These are phyloP conservation scores for Yarrowia sp. DNA, from an alignment of 805 yeast species.

Conservation along the genomic window DNA sequence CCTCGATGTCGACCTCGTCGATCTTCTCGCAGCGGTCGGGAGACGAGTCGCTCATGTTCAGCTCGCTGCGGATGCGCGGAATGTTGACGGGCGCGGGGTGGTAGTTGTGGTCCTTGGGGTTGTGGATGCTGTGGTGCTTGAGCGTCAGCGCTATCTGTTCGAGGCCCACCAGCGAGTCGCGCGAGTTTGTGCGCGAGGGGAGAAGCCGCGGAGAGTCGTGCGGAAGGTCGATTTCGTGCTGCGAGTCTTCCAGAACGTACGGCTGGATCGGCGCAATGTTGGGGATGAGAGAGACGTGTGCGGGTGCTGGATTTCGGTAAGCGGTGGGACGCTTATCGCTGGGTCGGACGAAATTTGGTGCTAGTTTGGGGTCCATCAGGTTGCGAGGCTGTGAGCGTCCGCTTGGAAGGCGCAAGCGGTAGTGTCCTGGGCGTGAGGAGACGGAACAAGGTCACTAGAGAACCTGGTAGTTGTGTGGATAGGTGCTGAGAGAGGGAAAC, in stretches of 20 bases:
- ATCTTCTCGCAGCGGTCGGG: slow-evolving; percentile 21
- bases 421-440: no score
- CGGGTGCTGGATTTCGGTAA: slow-evolving; percentile 35
- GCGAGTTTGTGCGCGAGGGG: slow-evolving; percentile 6
- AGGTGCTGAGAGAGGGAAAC: no score
- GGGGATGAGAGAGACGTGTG: slow-evolving; percentile 45
- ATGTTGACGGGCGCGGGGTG: slow-evolving; percentile 28
- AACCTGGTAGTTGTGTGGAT: no score
- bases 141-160: slow-evolving; percentile 23
- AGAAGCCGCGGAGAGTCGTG: slow-evolving; percentile 36
- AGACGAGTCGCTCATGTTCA: slow-evolving; percentile 21
- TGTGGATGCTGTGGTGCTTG: slow-evolving; percentile 19
- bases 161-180: slow-evolving; percentile 19
- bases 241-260: slow-evolving; percentile 71
- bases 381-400: no score
- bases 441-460: no score
- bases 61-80: slow-evolving; percentile 29
- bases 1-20: slow-evolving; percentile 9
- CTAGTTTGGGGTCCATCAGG: slow-evolving; percentile 87
- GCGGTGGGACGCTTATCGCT: slow-evolving; percentile 53
- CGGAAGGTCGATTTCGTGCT: slow-evolving; percentile 63
- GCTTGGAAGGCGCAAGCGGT: no score
- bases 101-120: slow-evolving; percentile 3
- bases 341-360: slow-evolving; percentile 87
- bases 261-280: slow-evolving; percentile 74